Evolutionary conservation across 2,329 filamentous ascomycete species (phyloP).

Genomic region (Nakataea oryzae): DNA sequence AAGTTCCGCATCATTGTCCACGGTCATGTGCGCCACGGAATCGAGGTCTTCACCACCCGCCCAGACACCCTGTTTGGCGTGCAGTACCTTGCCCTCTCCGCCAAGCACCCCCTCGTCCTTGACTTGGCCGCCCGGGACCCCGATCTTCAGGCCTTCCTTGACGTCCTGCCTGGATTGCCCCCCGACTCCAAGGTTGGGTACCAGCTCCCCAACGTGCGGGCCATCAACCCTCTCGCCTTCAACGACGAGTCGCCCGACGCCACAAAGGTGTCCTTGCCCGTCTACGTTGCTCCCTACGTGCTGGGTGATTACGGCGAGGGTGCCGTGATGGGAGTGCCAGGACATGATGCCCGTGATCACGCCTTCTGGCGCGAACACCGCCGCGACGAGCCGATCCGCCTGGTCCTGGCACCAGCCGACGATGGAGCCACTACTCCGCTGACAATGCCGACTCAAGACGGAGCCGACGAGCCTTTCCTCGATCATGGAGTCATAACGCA

Average conservation of each 20-base stretch:
- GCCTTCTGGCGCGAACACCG: conserved; percentile 70
- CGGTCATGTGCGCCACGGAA: conserved; percentile 26
- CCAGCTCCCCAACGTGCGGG: conserved; percentile 48
- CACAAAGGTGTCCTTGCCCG: conserved; percentile 49
- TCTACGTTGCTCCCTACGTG: conserved; percentile 79
- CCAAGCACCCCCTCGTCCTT: conserved; percentile 59
- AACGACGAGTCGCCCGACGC: conserved; percentile 37
- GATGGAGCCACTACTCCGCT: conserved; percentile 33
- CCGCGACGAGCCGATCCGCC: conserved; percentile 45
- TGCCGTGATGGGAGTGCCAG: conserved; percentile 86
- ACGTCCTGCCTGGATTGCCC: conserved; percentile 45
- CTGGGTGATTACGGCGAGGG: conserved; percentile 78
- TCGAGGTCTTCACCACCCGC: conserved; percentile 75
- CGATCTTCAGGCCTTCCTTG: conserved; percentile 56
- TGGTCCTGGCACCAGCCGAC: conserved; percentile 47
- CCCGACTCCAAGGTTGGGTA: conserved; percentile 57
- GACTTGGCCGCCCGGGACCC: conserved; percentile 47
- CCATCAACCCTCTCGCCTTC: conserved; percentile 55
- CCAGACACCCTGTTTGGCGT: conserved; percentile 82
- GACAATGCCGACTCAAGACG: neutral
- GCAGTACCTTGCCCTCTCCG: conserved; percentile 72
- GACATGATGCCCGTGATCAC: conserved; percentile 69
- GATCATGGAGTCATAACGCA: conserved; percentile 58
- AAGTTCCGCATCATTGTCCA: conserved; percentile 47
- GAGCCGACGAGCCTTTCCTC: conserved; percentile 43